Conservation (phyloP, 176 grass and related monocot species). For the Carex cristatella region DNA sequence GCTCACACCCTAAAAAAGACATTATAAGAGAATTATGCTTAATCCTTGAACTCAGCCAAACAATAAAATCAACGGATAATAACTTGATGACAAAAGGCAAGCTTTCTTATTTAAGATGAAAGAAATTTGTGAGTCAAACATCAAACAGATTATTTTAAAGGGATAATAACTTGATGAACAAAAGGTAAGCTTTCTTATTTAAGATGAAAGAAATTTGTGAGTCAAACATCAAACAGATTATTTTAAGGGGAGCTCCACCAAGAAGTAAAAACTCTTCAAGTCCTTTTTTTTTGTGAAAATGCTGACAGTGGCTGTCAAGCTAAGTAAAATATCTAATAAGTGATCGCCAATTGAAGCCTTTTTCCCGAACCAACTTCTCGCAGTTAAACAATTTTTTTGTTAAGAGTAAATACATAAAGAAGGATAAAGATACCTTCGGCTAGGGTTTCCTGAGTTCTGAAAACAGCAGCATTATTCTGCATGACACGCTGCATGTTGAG, state of each 20-base stretch:
- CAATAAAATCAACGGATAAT: neutral
- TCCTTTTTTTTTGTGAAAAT: too few relatives aligned
- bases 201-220: neutral
- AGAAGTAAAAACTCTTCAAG: neutral
- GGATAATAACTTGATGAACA: neutral
- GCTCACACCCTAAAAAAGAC: constrained; percentile 41
- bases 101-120: neutral
- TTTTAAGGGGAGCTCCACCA: neutral
- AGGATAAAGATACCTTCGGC: constrained; percentile 40
- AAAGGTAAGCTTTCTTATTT: neutral
- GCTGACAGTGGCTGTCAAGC: too few relatives aligned
- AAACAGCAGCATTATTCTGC: constrained; percentile 80
- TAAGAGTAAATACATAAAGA: neutral
- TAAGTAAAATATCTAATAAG: neutral
- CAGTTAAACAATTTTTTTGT: neutral
- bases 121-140: neutral
- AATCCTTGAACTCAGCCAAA: neutral
- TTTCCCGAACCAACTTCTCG: neutral
- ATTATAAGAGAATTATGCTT: neutral
- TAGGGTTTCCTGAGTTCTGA: constrained; percentile 68
- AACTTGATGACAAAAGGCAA: neutral
- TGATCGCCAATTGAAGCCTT: neutral
- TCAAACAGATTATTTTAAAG: neutral
- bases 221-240: neutral
- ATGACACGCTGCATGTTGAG: constrained; percentile 79